These are phyloP conservation scores for Suillus variegatus DNA, from an alignment of 768 basidiomycete genomes.

Conservation along the genomic window DNA sequence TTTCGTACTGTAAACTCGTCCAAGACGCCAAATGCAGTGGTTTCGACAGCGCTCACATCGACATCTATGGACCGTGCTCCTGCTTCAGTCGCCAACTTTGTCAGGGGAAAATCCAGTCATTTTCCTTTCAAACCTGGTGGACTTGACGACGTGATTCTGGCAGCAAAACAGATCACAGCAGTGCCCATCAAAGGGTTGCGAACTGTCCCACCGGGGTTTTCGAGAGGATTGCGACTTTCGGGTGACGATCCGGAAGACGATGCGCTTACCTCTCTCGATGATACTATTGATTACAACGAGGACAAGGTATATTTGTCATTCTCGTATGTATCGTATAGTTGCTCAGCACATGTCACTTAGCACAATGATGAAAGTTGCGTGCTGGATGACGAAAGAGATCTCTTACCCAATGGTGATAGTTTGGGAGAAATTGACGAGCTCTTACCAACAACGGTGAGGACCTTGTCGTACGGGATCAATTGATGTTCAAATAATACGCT, in stretches of 20 bases:
- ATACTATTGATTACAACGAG: slow-evolving; percentile 9
- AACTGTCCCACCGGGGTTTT: slow-evolving; percentile 81
- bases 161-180: slow-evolving; percentile 33
- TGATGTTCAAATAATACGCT: slow-evolving; percentile 6
- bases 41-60: slow-evolving; percentile 76
- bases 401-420: slow-evolving; percentile 17
- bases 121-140: slow-evolving; percentile 96
- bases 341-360: slow-evolving; percentile 29
- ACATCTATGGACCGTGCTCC: slow-evolving; percentile 86
- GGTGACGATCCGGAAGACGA: slow-evolving; percentile 55
- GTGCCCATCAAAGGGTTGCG: slow-evolving; percentile 48
- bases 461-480: neutral
- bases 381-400: slow-evolving; percentile 26
- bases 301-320: slow-evolving; percentile 18
- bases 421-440: slow-evolving; percentile 73
- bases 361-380: slow-evolving; percentile 14
- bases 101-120: slow-evolving; percentile 90
- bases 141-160: slow-evolving; percentile 61
- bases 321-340: slow-evolving; percentile 9
- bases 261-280: slow-evolving; percentile 35
- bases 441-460: slow-evolving; percentile 58
- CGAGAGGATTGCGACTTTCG: slow-evolving; percentile 72
- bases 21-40: slow-evolving; percentile 56
- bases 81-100: slow-evolving; percentile 76
- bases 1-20: slow-evolving; percentile 4